phyloP scores from a whole-genome alignment of 352 stramenopile species.

The Globisporangium cystogenes region DNA sequence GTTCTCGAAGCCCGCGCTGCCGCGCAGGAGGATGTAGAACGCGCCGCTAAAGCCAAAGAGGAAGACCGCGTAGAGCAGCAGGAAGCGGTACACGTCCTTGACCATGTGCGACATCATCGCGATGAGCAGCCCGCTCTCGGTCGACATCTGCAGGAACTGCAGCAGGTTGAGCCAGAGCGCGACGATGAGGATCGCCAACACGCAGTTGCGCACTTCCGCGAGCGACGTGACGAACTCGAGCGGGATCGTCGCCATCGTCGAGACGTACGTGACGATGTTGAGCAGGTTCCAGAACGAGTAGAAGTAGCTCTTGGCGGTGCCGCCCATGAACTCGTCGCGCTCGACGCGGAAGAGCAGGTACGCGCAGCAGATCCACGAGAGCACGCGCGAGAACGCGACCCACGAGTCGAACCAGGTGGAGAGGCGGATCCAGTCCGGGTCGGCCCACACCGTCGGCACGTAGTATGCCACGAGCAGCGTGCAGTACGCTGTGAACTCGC shows the following conservation, averaged over 20 bases:
- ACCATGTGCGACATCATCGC: constrained; percentile 78
- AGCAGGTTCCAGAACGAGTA: constrained; percentile 57
- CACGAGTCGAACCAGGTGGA: constrained; percentile 31
- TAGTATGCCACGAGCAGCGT: constrained; percentile 46
- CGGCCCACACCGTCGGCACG: constrained; percentile 49
- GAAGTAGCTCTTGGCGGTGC: constrained; percentile 41
- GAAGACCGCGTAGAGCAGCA: constrained; percentile 69
- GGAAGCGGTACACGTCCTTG: constrained; percentile 61
- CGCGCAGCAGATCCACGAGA: constrained; percentile 48
- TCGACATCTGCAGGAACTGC: constrained; percentile 65
- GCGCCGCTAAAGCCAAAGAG: constrained; percentile 63
- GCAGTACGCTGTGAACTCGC: constrained; percentile 45
- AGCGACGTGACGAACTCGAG: constrained; percentile 36
- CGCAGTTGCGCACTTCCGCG: constrained; percentile 28
- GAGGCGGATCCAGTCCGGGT: constrained; percentile 42
- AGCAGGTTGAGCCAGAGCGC: constrained; percentile 65
- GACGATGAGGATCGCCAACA: constrained; percentile 52
- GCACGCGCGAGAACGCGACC: constrained; percentile 26
- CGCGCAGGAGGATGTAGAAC: constrained; percentile 66
- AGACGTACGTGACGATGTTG: constrained; percentile 40
- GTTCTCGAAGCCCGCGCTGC: constrained; percentile 44
- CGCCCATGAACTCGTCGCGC: constrained; percentile 35
- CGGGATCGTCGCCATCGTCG: constrained; percentile 40
- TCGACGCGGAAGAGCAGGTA: constrained; percentile 53
- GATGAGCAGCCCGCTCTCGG: constrained; percentile 51